Base-by-base conservation (phyloP, 2,329 filamentous ascomycete species). In the Trichoderma guizhouense region DNA sequence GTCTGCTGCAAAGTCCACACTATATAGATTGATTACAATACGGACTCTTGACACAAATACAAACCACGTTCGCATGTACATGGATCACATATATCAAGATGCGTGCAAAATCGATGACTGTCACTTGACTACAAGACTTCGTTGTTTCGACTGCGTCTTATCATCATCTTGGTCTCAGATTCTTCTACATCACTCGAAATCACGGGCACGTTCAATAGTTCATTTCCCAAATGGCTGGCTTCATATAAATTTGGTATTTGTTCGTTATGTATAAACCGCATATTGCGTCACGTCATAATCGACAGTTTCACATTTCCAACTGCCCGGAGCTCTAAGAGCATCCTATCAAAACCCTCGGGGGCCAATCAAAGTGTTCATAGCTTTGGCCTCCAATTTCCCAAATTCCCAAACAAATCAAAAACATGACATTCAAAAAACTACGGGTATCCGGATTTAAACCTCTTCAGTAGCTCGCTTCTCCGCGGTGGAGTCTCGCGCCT, bases 401-500 rank as follows among this genome's bases (percentile, higher is more conserved):
- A 30, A 39, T 9, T 43, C 28, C 61, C 26, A 30, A 64, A 39
- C 12, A 28, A 28, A 57, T 26, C 5, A 39, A 57, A 57, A 24
- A 34, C 11, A 18, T 7, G 30, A 53, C 24, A 39, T 43, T 26
- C 65, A 68, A 68, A 12, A 39, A 53, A 53, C 47, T 53, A 34
- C 28, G 28, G 55, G 43, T 68, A 68, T 55, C 65, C 61, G 21
- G 12, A 64, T n/a, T 70, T 61, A 72, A n/a, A 72, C 71, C 21
- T 72, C 60, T 18, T 67, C 55, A 12, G 51, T 28, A 26, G 68
- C 32, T 11, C 34, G 53, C 62, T 73, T 71, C 69, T 73, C 72
- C 30, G 55, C 30, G 21, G 32, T 24, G 9, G 58, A 69, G 12
- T 57, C 53, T n/a, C 47, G 61, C 24, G 58, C 32, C 43, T 72